Percentiles rank a stretch among this genome's conserved stretches.
Conservation (phyloP, 345 rosid species). For the Brassica carinata region DNA sequence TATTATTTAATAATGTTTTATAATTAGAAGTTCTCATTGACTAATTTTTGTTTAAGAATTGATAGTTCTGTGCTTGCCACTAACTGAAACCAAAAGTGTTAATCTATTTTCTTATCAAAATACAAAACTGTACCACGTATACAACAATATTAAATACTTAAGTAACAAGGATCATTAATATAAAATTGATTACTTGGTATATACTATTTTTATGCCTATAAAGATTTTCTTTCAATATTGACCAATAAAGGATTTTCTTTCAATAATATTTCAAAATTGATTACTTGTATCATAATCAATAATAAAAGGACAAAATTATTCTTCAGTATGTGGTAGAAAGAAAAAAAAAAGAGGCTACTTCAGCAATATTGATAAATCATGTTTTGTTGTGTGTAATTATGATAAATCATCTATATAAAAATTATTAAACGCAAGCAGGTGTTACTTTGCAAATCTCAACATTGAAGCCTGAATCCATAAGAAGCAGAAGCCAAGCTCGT, state of each 20-base stretch:
- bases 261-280: too few species aligned
- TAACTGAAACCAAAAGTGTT: not conserved
- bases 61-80: not conserved
- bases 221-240: too few species aligned
- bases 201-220: too few species aligned
- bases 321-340: too few species aligned
- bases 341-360: not conserved
- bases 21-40: not conserved
- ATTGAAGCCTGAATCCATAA: constrained; percentile 81
- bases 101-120: not conserved
- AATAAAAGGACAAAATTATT: too few species aligned
- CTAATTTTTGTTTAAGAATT: not conserved
- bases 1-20: not conserved
- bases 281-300: too few species aligned
- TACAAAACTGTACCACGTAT: not conserved
- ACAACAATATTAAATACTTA: not conserved
- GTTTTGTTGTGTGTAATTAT: not conserved
- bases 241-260: too few species aligned
- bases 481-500: constrained; percentile 78
- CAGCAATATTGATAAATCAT: constrained; percentile 23
- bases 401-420: not conserved
- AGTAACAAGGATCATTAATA: not conserved
- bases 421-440: constrained; percentile 31
- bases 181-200: not conserved
- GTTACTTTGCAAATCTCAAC: constrained; percentile 83